Percentiles rank a stretch among this genome's conserved stretches.
Evolutionary conservation across 208 protist species (phyloP).

Genomic region (Strigomonas culicis): DNA sequence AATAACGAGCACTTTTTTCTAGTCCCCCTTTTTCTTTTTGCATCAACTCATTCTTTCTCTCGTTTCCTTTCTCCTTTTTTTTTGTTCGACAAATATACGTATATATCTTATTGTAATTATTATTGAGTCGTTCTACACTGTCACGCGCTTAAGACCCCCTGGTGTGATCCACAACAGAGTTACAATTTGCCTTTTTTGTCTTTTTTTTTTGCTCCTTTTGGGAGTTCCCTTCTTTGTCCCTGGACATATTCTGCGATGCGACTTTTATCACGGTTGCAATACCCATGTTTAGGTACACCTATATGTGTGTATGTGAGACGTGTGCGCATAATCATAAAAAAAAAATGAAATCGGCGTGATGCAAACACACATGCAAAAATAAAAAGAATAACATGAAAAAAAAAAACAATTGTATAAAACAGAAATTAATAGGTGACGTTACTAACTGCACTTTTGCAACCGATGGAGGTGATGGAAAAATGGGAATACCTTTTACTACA

Average conservation of each 20-base stretch:
- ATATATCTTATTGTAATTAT: background rate
- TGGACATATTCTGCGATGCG: too few relatives aligned
- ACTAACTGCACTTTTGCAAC: too few relatives aligned
- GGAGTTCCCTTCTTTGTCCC: too few relatives aligned
- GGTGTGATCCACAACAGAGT: too few relatives aligned
- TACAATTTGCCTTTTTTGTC: too few relatives aligned
- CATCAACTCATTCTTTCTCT: background rate
- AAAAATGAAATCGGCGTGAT: background rate
- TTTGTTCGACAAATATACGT: background rate
- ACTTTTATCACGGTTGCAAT: background rate
- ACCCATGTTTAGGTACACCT: background rate
- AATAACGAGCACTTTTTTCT: constrained; percentile 12
- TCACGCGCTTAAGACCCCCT: too few relatives aligned
- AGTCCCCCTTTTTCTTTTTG: background rate
- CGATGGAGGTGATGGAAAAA: too few relatives aligned
- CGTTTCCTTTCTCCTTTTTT: background rate
- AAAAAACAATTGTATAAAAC: constrained; percentile 1
- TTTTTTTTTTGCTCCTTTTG: too few relatives aligned
- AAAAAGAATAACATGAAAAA: constrained; percentile 12
- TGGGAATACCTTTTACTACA: too few relatives aligned
- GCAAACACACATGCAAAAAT: background rate
- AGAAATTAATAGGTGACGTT: background rate
- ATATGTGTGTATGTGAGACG: background rate
- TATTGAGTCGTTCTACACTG: background rate
- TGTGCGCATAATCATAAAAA: constrained; percentile 1